These are phyloP conservation scores for Penicillium thymicola DNA, from an alignment of 2,329 filamentous ascomycete genomes.

Conservation along the genomic window DNA sequence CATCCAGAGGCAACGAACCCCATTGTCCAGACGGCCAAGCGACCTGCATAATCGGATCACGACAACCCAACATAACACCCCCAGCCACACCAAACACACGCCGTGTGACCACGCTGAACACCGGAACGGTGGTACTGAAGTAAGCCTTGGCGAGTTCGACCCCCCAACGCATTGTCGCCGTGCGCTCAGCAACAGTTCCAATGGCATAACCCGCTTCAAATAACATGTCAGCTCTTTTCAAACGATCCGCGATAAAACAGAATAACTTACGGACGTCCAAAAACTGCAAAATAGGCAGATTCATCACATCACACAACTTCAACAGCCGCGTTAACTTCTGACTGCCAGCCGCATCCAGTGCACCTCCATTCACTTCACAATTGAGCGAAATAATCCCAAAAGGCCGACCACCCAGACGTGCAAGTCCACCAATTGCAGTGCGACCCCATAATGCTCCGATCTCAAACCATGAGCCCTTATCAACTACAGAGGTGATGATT, in stretches of 20 bases:
- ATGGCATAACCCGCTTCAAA: constrained; percentile 56
- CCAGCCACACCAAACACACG: constrained; percentile 63
- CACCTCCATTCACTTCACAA: too few species aligned
- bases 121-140: constrained; percentile 59
- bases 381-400: too few species aligned
- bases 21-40: constrained; percentile 64
- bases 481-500: too few species aligned
- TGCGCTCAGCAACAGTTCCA: constrained; percentile 60
- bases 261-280: constrained; percentile 53
- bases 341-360: too few species aligned
- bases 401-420: too few species aligned
- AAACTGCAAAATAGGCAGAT: constrained; percentile 62
- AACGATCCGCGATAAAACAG: neutral
- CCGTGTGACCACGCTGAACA: constrained; percentile 62
- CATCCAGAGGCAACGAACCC: constrained; percentile 61
- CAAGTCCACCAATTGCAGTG: too few species aligned
- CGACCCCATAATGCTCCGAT: too few species aligned
- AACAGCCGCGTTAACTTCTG: constrained; percentile 51
- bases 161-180: constrained; percentile 63
- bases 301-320: constrained; percentile 64
- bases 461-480: too few species aligned
- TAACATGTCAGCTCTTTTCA: constrained; percentile 4
- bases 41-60: constrained; percentile 59
- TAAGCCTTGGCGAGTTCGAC: constrained; percentile 61
- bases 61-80: constrained; percentile 61